phyloP scores from a whole-genome alignment of 768 basidiomycete genomes.

The Strobilomyces confusus region DNA sequence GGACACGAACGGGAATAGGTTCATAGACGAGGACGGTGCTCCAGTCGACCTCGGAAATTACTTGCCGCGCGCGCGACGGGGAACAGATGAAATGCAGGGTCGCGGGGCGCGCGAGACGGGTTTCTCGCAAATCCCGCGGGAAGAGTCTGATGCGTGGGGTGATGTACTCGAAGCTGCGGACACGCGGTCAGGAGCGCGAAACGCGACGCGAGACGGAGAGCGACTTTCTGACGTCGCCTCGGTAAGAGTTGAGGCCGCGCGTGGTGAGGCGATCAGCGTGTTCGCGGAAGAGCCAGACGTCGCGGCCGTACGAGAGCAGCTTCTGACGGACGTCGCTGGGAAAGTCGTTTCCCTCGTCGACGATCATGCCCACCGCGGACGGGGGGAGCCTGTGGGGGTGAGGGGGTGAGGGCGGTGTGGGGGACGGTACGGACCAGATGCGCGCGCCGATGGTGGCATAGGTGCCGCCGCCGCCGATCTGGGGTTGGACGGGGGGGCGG shows the following conservation, averaged over 20 bases:
- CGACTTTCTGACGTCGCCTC: conserved; percentile 69
- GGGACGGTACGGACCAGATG: conserved; percentile 52
- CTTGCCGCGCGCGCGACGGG: conserved; percentile 60
- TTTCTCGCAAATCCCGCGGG: conserved; percentile 61
- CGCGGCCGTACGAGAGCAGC: conserved; percentile 59
- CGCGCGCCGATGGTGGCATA: conserved; percentile 79
- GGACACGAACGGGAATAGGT: conserved; percentile 70
- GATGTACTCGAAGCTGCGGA: conserved; percentile 68
- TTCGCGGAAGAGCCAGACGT: conserved; percentile 77
- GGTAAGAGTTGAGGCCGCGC: conserved; percentile 69
- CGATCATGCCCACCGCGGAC: conserved; percentile 68
- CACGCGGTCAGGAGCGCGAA: conserved; percentile 9
- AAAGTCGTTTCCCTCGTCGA: conserved; percentile 81
- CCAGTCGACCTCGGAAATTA: conserved; percentile 72
- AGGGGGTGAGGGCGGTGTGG: background rate
- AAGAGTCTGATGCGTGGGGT: conserved; percentile 68
- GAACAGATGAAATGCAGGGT: conserved; percentile 85
- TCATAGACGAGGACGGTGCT: conserved; percentile 71
- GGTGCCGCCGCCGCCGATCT: conserved; percentile 91
- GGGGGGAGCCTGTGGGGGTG: conserved; percentile 55
- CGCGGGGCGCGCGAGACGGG: conserved; percentile 46
- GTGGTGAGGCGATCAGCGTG: conserved; percentile 57
- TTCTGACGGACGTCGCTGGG: conserved; percentile 50
- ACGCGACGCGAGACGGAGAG: conserved; percentile 4
- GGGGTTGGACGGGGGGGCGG: conserved; percentile 16